These are phyloP conservation scores for Erodium chrysanthum DNA, from an alignment of 441 rosid genomes.

Conservation along the genomic window DNA sequence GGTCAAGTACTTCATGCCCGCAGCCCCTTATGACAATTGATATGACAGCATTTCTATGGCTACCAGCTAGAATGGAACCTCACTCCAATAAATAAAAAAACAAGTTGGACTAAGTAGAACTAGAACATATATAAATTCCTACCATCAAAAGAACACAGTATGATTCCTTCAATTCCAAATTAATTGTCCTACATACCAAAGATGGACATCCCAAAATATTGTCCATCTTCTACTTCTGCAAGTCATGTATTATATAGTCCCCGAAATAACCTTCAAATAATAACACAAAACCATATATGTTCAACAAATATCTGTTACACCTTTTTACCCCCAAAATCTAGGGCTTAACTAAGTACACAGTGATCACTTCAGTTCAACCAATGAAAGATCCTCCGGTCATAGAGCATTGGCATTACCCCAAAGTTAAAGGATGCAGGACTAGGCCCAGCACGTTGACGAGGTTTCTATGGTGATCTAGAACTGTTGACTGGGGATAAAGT, in stretches of 20 bases:
- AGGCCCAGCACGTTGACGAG: not conserved
- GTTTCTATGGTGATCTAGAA: not conserved
- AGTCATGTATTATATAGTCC: too few relatives aligned
- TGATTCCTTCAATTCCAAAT: not conserved
- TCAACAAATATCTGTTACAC: not conserved
- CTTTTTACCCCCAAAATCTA: not conserved
- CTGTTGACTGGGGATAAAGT: not conserved
- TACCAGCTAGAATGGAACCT: not conserved
- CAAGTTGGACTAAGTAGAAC: not conserved
- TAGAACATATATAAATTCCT: not conserved
- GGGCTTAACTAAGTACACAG: not conserved
- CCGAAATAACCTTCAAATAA: not conserved
- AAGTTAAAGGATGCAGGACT: not conserved
- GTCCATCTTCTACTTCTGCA: not conserved
- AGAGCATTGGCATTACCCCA: slow-evolving; percentile 3
- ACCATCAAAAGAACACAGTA: not conserved
- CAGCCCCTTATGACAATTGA: slow-evolving; percentile 1
- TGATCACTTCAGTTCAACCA: not conserved
- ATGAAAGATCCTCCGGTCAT: not conserved
- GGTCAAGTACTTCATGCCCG: slow-evolving; percentile 9
- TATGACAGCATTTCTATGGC: not conserved
- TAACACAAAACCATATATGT: not conserved
- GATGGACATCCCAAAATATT: not conserved
- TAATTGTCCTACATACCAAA: not conserved
- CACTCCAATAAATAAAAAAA: not conserved